phyloP scores from a whole-genome alignment of 371 early-diverging fungal genomes.

The Hamiltosporidium tvaerminnensis region DNA sequence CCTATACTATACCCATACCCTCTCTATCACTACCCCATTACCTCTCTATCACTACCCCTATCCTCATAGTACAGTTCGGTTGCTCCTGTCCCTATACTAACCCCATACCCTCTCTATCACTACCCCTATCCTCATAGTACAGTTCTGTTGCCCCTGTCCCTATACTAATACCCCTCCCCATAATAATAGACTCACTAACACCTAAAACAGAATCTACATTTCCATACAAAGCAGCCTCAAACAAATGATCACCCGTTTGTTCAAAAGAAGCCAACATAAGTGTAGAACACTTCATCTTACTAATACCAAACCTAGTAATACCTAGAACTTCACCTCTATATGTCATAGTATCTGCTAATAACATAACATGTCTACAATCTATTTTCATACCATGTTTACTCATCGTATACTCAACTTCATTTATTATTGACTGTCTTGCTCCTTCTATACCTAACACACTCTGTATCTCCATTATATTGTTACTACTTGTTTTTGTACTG shows the following conservation, averaged over 20 bases:
- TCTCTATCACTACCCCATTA: too few species aligned
- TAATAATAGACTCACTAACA: constrained; percentile 92
- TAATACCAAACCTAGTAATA: constrained; percentile 93
- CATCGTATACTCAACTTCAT: constrained; percentile 70
- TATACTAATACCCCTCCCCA: constrained; percentile 85
- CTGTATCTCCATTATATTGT: constrained; percentile 78
- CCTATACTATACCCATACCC: too few species aligned
- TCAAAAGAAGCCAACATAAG: constrained; percentile 97
- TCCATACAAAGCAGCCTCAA: constrained; percentile 80
- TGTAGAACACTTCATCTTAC: constrained; percentile 93
- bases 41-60: too few species aligned
- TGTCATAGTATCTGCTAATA: constrained; percentile 93
- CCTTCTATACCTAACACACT: constrained; percentile 89
- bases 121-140: constrained; percentile 48
- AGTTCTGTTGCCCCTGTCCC: constrained; percentile 88
- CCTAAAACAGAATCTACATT: constrained; percentile 78
- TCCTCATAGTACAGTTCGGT: too few species aligned
- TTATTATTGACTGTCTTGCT: constrained; percentile 62
- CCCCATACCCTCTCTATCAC: too few species aligned
- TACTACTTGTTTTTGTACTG: constrained; percentile 50
- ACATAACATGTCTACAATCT: constrained; percentile 83
- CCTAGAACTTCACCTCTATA: constrained; percentile 92
- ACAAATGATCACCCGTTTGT: constrained; percentile 93
- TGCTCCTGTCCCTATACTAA: too few species aligned
- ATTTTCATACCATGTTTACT: constrained; percentile 80